Evolutionary conservation across 2,329 filamentous ascomycete species (phyloP).

Genomic region (Neonectria hederae): DNA sequence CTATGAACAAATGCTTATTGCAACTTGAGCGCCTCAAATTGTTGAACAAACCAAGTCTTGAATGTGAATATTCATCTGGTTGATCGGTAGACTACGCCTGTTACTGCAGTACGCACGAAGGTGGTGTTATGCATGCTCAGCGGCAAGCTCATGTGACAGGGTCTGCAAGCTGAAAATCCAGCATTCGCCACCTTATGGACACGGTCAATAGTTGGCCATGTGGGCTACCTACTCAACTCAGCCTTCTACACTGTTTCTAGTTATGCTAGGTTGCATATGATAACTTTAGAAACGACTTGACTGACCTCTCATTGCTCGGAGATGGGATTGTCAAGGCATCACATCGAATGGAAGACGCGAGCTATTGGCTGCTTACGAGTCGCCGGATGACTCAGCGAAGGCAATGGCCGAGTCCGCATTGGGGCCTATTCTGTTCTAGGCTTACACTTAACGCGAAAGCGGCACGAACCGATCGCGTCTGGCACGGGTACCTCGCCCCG

Average conservation of each 20-base stretch:
- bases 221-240: not conserved
- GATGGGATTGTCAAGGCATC: too few relatives aligned
- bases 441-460: slow-evolving; percentile 47
- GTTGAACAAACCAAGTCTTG: not conserved
- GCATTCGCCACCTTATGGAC: not conserved
- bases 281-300: not conserved
- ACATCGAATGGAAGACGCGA: not conserved
- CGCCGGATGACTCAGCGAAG: slow-evolving; percentile 24
- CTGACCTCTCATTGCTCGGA: slow-evolving; percentile 19
- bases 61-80: too few relatives aligned
- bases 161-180: not conserved
- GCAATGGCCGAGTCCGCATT: slow-evolving; percentile 12
- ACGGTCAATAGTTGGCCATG: not conserved
- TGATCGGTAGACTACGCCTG: too few relatives aligned
- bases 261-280: too few relatives aligned
- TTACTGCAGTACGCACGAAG: not conserved
- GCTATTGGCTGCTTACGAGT: not conserved
- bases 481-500: slow-evolving; percentile 9
- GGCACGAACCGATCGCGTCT: slow-evolving; percentile 39
- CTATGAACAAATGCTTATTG: not conserved
- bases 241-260: too few relatives aligned
- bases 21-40: not conserved
- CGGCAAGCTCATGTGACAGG: slow-evolving; percentile 26
- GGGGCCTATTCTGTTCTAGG: not conserved
- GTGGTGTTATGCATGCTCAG: not conserved